Percentiles rank a stretch among this genome's conserved stretches.
These are phyloP conservation scores for Kazachstania kunashirensis DNA, from an alignment of 805 yeast species.

Conservation along the genomic window DNA sequence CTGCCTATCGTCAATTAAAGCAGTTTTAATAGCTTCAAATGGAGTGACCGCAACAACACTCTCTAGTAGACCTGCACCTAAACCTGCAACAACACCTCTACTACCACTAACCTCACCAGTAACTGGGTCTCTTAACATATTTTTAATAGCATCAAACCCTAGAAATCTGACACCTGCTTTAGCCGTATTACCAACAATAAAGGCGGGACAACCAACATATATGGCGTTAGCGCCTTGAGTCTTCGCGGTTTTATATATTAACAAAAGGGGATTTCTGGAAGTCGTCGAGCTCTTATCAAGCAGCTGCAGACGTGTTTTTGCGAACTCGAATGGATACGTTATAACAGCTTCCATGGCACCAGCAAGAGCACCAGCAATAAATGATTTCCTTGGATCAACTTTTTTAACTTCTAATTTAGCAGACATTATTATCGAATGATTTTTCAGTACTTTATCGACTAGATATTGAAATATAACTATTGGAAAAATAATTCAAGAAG, in stretches of 20 bases:
- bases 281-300: conserved; percentile 53
- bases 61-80: conserved; percentile 92
- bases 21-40: conserved; percentile 92
- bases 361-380: conserved; percentile 91
- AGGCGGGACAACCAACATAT: conserved; percentile 94
- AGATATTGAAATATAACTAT: too few species aligned
- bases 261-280: conserved; percentile 74
- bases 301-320: conserved; percentile 85
- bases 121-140: conserved; percentile 63
- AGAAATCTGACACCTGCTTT: conserved; percentile 93
- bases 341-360: conserved; percentile 91
- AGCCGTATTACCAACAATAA: conserved; percentile 90
- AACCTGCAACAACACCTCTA: conserved; percentile 90
- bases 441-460: too few species aligned
- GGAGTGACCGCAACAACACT: conserved; percentile 93
- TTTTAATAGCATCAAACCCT: conserved; percentile 84
- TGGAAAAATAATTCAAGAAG: too few species aligned
- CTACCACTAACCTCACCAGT: conserved; percentile 79
- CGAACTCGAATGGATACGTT: conserved; percentile 95
- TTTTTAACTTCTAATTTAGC: conserved; percentile 5
- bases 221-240: conserved; percentile 71
- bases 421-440: too few species aligned
- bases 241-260: conserved; percentile 64
- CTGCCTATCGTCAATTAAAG: conserved; percentile 87
- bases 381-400: conserved; percentile 69